Percentiles rank a stretch among this genome's conserved stretches.
These are phyloP conservation scores for Corrigiola litoralis DNA, from an alignment of 179 eudicot species.

Conservation along the genomic window DNA sequence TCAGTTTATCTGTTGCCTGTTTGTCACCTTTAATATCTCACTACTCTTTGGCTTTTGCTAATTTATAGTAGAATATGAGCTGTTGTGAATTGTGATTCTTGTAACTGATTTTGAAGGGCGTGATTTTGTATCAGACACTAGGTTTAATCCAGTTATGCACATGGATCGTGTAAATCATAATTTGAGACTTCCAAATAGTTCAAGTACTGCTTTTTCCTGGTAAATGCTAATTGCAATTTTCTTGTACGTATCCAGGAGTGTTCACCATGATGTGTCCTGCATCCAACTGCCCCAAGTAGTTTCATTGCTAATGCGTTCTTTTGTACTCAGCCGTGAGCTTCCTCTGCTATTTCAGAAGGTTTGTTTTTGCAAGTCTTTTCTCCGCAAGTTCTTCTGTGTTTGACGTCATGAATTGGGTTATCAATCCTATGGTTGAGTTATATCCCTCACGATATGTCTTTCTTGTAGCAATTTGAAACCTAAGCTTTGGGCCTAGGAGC, in stretches of 20 bases:
- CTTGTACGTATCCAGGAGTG: conserved; percentile 32
- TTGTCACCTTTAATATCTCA: no score
- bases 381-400: no score
- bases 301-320: conserved; percentile 55
- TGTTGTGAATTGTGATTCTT: no score
- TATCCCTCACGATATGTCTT: no score
- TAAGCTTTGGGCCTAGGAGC: no score
- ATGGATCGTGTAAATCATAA: not conserved
- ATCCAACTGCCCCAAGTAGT: conserved; percentile 39
- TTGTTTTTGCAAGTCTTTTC: not conserved
- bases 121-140: not conserved
- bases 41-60: no score
- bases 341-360: conserved; percentile 81
- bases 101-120: no score
- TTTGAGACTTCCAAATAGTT: not conserved
- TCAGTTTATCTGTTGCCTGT: no score
- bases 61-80: no score
- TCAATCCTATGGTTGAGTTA: no score
- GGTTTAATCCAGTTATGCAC: not conserved
- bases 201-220: not conserved
- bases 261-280: conserved; percentile 34
- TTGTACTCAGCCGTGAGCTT: conserved; percentile 69
- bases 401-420: no score
- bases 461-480: no score
- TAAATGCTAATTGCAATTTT: not conserved